Evolutionary conservation across 371 early-diverging fungal genomes (phyloP).

Genomic region (Apophysomyces trapeziformis): DNA sequence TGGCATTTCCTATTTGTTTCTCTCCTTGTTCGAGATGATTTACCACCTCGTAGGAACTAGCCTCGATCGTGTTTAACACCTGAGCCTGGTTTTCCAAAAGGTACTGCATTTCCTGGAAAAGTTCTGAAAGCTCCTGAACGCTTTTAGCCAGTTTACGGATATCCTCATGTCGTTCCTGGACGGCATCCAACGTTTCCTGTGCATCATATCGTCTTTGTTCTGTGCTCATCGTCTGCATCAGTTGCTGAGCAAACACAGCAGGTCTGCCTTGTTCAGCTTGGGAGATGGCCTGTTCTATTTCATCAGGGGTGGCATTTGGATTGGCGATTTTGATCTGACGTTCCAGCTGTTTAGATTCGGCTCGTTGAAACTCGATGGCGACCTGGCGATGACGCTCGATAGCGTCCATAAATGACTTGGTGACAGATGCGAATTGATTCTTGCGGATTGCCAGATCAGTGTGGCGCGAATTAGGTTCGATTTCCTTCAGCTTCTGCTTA

Average conservation of each 20-base stretch:
- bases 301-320: slow-evolving; percentile 50
- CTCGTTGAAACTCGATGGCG: slow-evolving; percentile 50
- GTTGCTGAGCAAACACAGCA: slow-evolving; percentile 52
- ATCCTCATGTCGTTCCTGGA: slow-evolving; percentile 56
- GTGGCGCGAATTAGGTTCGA: slow-evolving; percentile 47
- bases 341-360: slow-evolving; percentile 45
- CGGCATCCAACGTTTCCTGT: slow-evolving; percentile 50
- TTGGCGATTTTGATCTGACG: slow-evolving; percentile 55
- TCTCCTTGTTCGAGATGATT: slow-evolving; percentile 41
- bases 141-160: slow-evolving; percentile 49
- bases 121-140: slow-evolving; percentile 44
- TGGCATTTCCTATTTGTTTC: slow-evolving; percentile 37
- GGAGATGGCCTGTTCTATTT: slow-evolving; percentile 48
- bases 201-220: slow-evolving; percentile 49
- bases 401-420: slow-evolving; percentile 47
- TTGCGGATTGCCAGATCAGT: slow-evolving; percentile 51
- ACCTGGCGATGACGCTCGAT: slow-evolving; percentile 47
- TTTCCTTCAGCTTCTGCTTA: slow-evolving; percentile 48
- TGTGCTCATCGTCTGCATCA: slow-evolving; percentile 42
- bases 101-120: slow-evolving; percentile 53
- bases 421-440: slow-evolving; percentile 49
- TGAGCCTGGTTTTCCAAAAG: slow-evolving; percentile 48
- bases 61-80: slow-evolving; percentile 47
- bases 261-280: slow-evolving; percentile 48
- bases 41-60: slow-evolving; percentile 38